Percentiles rank a stretch among this genome's conserved stretches.
phyloP scores from a whole-genome alignment of 129 eudicot genomes.

The Flaveria ramosissima region DNA sequence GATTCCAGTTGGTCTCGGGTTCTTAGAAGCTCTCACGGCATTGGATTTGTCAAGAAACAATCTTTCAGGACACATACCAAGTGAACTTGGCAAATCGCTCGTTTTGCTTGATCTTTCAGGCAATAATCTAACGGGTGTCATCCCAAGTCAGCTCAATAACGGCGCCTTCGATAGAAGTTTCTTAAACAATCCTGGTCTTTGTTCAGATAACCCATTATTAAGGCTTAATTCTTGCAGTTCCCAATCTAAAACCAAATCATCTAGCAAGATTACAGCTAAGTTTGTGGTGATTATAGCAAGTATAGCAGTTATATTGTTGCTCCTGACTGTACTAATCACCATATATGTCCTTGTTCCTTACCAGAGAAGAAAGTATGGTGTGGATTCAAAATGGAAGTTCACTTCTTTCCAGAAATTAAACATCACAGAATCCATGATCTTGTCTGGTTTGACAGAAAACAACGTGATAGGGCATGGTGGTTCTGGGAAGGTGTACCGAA shows the following conservation, averaged over 20 bases:
- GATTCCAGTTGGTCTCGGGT: conserved; percentile 65
- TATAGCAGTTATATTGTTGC: conserved; percentile 41
- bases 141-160: conserved; percentile 56
- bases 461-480: conserved; percentile 84
- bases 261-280: conserved; percentile 38
- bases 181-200: conserved; percentile 56
- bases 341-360: conserved; percentile 25
- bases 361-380: conserved; percentile 40
- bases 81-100: conserved; percentile 45
- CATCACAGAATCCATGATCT: conserved; percentile 61
- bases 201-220: conserved; percentile 45
- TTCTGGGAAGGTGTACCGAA: conserved; percentile 74
- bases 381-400: conserved; percentile 52
- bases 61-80: conserved; percentile 65
- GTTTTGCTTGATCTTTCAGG: conserved; percentile 61
- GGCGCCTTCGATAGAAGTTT: conserved; percentile 57
- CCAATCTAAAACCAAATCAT: conserved; percentile 21
- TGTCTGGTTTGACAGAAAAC: conserved; percentile 58
- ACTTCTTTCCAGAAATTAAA: conserved; percentile 72
- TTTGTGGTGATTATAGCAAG: conserved; percentile 43
- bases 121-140: conserved; percentile 57
- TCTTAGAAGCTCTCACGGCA: conserved; percentile 43
- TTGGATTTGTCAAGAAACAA: conserved; percentile 69
- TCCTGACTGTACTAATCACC: conserved; percentile 36
- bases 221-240: conserved; percentile 49